phyloP scores from a whole-genome alignment of 768 basidiomycete species.

The Heimioporus sp. region DNA sequence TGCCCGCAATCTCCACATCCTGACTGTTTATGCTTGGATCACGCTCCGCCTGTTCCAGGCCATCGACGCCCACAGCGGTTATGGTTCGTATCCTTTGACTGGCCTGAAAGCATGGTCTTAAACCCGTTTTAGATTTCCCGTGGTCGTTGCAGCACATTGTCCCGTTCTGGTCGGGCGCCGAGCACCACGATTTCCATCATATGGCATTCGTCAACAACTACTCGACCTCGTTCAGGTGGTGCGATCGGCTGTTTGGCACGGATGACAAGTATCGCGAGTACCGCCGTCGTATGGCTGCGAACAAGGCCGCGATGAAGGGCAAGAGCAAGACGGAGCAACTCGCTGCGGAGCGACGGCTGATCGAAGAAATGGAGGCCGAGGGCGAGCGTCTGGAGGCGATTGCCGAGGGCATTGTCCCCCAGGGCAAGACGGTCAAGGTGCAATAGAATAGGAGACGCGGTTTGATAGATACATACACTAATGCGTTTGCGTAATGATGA shows the following conservation, averaged over 20 bases:
- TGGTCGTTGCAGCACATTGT: slow-evolving; percentile 93
- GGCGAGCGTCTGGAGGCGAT: slow-evolving; percentile 68
- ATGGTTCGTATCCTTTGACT: slow-evolving; percentile 53
- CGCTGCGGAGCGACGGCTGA: slow-evolving; percentile 57
- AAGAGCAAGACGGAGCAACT: slow-evolving; percentile 52
- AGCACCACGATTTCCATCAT: slow-evolving; percentile 99
- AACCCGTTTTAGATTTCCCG: slow-evolving; percentile 71
- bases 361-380: slow-evolving; percentile 72
- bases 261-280: slow-evolving; percentile 88
- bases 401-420: slow-evolving; percentile 34
- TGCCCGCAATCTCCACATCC: slow-evolving; percentile 73
- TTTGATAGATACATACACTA: slow-evolving; percentile 4
- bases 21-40: slow-evolving; percentile 95
- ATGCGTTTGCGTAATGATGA: no score
- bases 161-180: slow-evolving; percentile 96
- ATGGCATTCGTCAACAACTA: slow-evolving; percentile 95
- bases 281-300: slow-evolving; percentile 60
- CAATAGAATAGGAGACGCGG: slow-evolving; percentile 14
- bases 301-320: slow-evolving; percentile 54
- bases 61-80: slow-evolving; percentile 95
- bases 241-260: slow-evolving; percentile 86
- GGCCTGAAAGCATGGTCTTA: neutral
- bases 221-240: slow-evolving; percentile 93
- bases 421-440: slow-evolving; percentile 24
- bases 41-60: slow-evolving; percentile 94